Conservation (phyloP, 805 yeast genomes). For the Candida caryicola region DNA sequence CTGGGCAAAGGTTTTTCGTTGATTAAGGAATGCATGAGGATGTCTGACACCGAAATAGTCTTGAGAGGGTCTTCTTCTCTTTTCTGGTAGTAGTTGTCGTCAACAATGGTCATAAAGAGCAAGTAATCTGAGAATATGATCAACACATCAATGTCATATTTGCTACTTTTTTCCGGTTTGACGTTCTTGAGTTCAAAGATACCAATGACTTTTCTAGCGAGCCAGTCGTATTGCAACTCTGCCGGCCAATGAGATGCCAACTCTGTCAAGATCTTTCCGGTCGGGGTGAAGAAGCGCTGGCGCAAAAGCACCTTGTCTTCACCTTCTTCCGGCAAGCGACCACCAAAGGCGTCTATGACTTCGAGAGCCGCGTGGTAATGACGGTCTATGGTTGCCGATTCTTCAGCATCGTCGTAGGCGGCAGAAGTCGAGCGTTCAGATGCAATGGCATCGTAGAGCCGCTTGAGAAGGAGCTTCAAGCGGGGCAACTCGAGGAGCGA, state of each 20-base stretch:
- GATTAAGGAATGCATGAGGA: constrained; percentile 84
- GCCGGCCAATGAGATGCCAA: constrained; percentile 85
- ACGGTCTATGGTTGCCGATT: constrained; percentile 27
- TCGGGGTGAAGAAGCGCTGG: constrained; percentile 78
- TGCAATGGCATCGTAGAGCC: constrained; percentile 50
- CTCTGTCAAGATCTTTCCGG: constrained; percentile 85
- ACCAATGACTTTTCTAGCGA: constrained; percentile 79
- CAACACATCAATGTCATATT: constrained; percentile 45
- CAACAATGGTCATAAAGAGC: constrained; percentile 56
- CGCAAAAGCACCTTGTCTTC: constrained; percentile 12
- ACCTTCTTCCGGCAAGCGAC: constrained; percentile 45
- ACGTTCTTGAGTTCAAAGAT: constrained; percentile 46
- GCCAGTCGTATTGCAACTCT: constrained; percentile 85
- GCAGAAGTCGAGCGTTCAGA: constrained; percentile 37
- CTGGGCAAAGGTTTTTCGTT: constrained; percentile 73
- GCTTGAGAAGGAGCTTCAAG: constrained; percentile 62
- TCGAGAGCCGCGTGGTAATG: constrained; percentile 54
- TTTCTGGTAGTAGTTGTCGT: constrained; percentile 37
- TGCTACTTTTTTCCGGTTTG: constrained; percentile 14
- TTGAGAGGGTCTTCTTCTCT: constrained; percentile 17
- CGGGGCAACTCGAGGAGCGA: constrained; percentile 66
- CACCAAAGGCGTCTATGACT: constrained; percentile 81
- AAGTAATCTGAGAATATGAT: constrained; percentile 80
- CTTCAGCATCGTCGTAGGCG: constrained; percentile 12
- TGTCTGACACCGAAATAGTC: constrained; percentile 68